A percentile compares a stretch with the other conserved stretches of the same genome.
Evolutionary conservation across 192 early-diverging fungal genomes (phyloP).

Genomic region (Kappamyces sp.): DNA sequence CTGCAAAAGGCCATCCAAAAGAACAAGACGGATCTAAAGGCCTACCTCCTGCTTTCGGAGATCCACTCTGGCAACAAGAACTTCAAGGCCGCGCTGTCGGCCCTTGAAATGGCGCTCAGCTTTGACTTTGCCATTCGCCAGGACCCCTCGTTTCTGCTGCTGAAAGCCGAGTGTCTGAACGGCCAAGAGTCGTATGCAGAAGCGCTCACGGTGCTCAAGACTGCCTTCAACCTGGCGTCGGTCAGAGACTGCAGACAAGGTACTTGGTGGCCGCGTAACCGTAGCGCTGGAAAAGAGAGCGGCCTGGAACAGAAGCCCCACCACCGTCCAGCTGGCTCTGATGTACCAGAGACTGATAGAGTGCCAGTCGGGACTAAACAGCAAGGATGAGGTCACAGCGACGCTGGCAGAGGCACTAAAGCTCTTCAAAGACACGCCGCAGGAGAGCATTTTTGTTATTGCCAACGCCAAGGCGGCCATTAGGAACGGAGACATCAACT

Average conservation of each 20-base stretch:
- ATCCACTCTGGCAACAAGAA: conserved; percentile 33
- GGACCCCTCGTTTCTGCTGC: conserved; percentile 31
- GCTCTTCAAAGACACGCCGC: conserved; percentile 33
- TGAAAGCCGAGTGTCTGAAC: conserved; percentile 40
- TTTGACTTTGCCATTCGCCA: conserved; percentile 48
- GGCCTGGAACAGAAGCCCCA: neutral
- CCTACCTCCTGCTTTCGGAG: conserved; percentile 40
- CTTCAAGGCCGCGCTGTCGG: conserved; percentile 24
- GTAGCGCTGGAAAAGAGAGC: conserved; percentile 10
- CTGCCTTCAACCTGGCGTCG: conserved; percentile 30
- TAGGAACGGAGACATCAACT: conserved; percentile 34
- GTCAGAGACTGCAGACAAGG: conserved; percentile 28
- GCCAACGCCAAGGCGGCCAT: conserved; percentile 36
- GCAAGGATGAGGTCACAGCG: conserved; percentile 13
- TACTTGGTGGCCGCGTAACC: neutral
- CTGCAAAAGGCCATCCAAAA: conserved; percentile 26
- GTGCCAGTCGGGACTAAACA: conserved; percentile 4
- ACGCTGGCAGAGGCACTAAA: conserved; percentile 34
- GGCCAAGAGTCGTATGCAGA: conserved; percentile 31
- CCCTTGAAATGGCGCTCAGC: conserved; percentile 48
- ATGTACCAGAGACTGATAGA: conserved; percentile 7
- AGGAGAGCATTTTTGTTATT: conserved; percentile 34
- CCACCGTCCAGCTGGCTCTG: neutral
- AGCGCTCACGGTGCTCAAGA: conserved; percentile 26
- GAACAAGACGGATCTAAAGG: conserved; percentile 24